Evolutionary conservation across 441 rosid genomes (phyloP).

Genomic region (Erodium texanum): DNA sequence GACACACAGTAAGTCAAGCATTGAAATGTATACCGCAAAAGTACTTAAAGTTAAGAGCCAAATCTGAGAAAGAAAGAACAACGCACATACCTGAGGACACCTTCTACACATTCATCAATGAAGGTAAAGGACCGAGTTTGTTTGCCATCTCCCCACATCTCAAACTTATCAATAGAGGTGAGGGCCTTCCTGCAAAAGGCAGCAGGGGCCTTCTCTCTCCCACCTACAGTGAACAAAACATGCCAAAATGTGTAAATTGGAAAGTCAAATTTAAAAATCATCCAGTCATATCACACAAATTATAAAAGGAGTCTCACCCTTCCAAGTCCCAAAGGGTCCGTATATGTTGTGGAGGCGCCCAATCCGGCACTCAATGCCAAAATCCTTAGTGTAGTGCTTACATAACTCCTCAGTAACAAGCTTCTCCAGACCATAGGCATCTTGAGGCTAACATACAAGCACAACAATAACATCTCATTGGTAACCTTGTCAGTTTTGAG

Average conservation of each 20-base stretch:
- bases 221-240: constrained; percentile 41
- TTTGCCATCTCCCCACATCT: constrained; percentile 99
- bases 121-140: constrained; percentile 97
- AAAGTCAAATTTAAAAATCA: neutral
- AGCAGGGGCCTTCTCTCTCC: constrained; percentile 99
- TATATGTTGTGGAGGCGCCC: constrained; percentile 96
- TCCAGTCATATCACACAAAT: neutral
- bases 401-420: constrained; percentile 94
- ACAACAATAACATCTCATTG: constrained; percentile 4
- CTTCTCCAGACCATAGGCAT: constrained; percentile 98
- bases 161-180: constrained; percentile 75
- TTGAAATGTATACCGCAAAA: neutral
- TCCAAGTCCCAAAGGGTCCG: constrained; percentile 98
- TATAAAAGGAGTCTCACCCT: constrained; percentile 34
- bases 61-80: too few relatives aligned
- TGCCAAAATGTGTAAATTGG: constrained; percentile 4
- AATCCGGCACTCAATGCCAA: constrained; percentile 82
- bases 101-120: constrained; percentile 96
- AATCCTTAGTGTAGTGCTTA: constrained; percentile 93
- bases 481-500: neutral
- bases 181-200: constrained; percentile 89
- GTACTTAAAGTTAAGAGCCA: too few relatives aligned
- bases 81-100: constrained; percentile 69
- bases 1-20: constrained; percentile 1
- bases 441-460: constrained; percentile 73